Conservation (phyloP, 192 early-diverging fungal genomes). For the Allomyces javanicus region DNA sequence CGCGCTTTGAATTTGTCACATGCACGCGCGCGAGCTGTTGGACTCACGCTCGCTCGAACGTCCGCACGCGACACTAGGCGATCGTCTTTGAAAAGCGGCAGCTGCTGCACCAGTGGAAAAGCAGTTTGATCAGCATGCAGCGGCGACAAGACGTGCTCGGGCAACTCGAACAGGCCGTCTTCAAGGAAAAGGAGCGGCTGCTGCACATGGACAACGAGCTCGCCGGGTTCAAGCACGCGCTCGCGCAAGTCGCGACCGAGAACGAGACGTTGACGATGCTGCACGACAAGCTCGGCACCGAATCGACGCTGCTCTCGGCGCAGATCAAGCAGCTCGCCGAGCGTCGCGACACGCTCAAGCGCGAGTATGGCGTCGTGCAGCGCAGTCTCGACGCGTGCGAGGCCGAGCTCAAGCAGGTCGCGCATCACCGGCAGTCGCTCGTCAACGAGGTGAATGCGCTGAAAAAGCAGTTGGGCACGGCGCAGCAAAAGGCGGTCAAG, state of each 20-base stretch:
- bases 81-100: constrained; percentile 43
- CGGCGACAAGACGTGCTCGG: constrained; percentile 26
- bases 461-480: not conserved
- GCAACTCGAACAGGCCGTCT: constrained; percentile 3
- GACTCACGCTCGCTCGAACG: too few species aligned
- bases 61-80: too few species aligned
- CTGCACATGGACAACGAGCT: constrained; percentile 24
- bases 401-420: not conserved
- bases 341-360: constrained; percentile 23
- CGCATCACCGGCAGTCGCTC: not conserved
- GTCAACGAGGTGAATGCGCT: not conserved
- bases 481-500: constrained; percentile 7
- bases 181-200: constrained; percentile 25
- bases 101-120: constrained; percentile 40
- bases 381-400: not conserved
- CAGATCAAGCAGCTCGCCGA: constrained; percentile 22
- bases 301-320: constrained; percentile 23
- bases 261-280: constrained; percentile 31
- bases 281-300: constrained; percentile 26
- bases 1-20: too few species aligned
- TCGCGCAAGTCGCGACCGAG: constrained; percentile 23
- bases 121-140: constrained; percentile 29
- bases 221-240: constrained; percentile 21
- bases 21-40: too few species aligned
- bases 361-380: constrained; percentile 16